These are phyloP conservation scores for Cadophora luteo-olivacea DNA, from an alignment of 2,329 filamentous ascomycete species.

Conservation along the genomic window DNA sequence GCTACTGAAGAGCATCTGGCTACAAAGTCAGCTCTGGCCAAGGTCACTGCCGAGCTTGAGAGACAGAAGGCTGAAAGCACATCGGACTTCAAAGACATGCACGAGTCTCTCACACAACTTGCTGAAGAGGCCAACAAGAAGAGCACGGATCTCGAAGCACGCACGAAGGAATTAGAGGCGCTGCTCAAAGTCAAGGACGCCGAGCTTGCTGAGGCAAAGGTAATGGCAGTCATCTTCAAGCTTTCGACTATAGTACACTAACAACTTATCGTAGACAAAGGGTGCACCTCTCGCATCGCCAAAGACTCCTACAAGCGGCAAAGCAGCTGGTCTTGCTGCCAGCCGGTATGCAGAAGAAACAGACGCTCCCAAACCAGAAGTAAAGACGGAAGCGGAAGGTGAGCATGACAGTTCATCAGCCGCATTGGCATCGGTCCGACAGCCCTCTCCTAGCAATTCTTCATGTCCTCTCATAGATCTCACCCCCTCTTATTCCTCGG, in stretches of 20 bases:
- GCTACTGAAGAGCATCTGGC: conserved; percentile 49
- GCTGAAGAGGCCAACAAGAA: conserved; percentile 59
- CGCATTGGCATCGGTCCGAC: conserved; percentile 71
- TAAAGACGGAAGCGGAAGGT: conserved; percentile 59
- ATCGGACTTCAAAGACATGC: conserved; percentile 64
- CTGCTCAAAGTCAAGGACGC: conserved; percentile 61
- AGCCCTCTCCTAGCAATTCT: conserved; percentile 40
- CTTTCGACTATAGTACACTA: conserved; percentile 21
- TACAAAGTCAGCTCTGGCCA: conserved; percentile 46
- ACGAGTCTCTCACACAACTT: conserved; percentile 65
- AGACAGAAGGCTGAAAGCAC: conserved; percentile 57
- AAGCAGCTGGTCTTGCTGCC: conserved; percentile 54
- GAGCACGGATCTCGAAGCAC: conserved; percentile 47
- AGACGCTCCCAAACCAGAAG: conserved; percentile 43
- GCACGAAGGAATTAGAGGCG: conserved; percentile 50
- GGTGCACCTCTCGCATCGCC: conserved; percentile 45
- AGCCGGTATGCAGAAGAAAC: conserved; percentile 57
- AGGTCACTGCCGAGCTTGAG: conserved; percentile 60
- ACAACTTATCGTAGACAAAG: conserved; percentile 50
- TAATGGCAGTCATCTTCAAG: conserved; percentile 41
- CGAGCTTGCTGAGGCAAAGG: conserved; percentile 67
- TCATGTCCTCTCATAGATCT: conserved; percentile 27
- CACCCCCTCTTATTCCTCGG: conserved; percentile 15
- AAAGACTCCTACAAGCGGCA: conserved; percentile 44
- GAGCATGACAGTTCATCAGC: conserved; percentile 67